Evolutionary conservation across 2,329 filamentous ascomycete genomes (phyloP), one percentile per base, ranked within the genome.

Genomic region (Neoscytalidium dimidiatum): DNA sequence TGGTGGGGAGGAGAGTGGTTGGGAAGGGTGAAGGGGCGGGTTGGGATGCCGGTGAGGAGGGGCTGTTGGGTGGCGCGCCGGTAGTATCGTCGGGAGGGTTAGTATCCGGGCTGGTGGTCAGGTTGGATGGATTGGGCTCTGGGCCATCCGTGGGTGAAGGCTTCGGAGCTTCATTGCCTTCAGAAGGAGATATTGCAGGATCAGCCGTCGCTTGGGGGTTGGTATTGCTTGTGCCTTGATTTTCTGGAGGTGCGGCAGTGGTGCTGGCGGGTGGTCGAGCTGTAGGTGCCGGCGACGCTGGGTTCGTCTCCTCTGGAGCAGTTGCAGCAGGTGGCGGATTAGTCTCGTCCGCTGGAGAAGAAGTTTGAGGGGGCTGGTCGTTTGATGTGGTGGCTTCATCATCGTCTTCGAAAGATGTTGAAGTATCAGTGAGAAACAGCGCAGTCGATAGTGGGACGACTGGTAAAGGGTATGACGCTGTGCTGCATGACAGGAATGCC

Each of bases 401-500:
- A 11, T 23, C 33, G 14, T 56, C 53, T 9, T 57, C 53, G 33
- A 57, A 28, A 3, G 53, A 57, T 6, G 53, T 57, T 4, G 53
- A 57, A 1, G 53, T 57, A 3, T 57, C 53, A 0, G 53, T 57
- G 3, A 57, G 26, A 17, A 57, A 44, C 23, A 41, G 38, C 17
- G 53, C 53, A 1, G 53, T 57, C 23, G 26, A 29, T 17, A 57
- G 23, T 2, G 53, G 35, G 17, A 23, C 53, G 21, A 35, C 53
- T 6, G 53, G 53, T 9, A 35, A 35, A 8, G 53, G 53, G 14
- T 57, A 57, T 11, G 3, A 19, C 3, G 8, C 14, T 8, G 53
- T 57, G 52, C 33, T 44, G 53, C 53, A 57, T 2, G 53, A 57
- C n/a, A 57, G 35, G 35, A n/a, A 57, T 13, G 53, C 53, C 8